Evolutionary conservation across 2,329 filamentous ascomycete genomes (phyloP).

Genomic region (Colletotrichum euphorbiae): DNA sequence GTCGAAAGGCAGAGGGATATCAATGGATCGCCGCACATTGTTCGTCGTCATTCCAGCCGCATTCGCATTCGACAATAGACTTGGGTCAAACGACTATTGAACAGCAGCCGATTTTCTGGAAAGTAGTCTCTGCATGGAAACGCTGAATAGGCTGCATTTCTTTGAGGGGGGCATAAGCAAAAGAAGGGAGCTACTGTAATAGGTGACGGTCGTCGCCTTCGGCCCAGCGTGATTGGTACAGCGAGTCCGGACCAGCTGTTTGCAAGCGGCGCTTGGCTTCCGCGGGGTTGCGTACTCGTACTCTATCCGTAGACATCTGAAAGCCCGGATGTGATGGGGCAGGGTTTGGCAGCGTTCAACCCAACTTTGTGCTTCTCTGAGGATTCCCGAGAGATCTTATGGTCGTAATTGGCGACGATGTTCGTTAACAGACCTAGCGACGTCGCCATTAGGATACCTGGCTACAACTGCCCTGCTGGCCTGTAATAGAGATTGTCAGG

Average conservation of each 20-base stretch:
- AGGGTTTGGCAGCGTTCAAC: neutral
- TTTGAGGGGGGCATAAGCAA: no score
- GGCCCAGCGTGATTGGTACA: slow-evolving; percentile 1
- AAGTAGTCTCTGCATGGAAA: neutral
- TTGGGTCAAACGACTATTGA: neutral
- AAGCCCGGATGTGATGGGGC: neutral
- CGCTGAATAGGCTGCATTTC: neutral
- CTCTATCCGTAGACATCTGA: neutral
- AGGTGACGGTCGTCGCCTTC: neutral
- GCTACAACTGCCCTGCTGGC: no score
- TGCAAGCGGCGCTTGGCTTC: slow-evolving; percentile 25
- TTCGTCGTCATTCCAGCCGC: slow-evolving; percentile 10
- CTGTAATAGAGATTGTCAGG: neutral
- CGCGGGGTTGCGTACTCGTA: neutral
- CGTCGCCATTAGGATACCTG: no score
- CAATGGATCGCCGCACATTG: slow-evolving; percentile 9
- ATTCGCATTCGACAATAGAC: slow-evolving; percentile 17
- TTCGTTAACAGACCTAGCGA: no score
- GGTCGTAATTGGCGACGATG: no score
- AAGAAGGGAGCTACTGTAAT: neutral
- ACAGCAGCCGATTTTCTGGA: neutral
- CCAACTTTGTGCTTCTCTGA: no score
- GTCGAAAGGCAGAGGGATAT: neutral
- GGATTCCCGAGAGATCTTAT: no score
- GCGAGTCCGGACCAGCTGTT: slow-evolving; percentile 12